Evolutionary conservation across 2,329 filamentous ascomycete genomes (phyloP).

Genomic region (Phaeosphaeria sp.): DNA sequence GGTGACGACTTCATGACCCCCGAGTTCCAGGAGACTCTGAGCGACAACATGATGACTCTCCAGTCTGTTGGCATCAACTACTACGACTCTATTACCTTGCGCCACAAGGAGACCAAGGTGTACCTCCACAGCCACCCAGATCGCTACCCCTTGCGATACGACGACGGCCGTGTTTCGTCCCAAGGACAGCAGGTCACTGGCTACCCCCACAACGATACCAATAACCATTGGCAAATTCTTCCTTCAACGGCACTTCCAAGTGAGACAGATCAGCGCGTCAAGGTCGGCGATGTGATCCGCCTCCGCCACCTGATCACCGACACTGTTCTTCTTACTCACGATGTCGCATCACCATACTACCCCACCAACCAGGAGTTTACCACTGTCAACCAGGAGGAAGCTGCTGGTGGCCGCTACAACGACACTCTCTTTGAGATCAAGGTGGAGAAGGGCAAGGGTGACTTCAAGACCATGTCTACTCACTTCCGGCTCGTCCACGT

Average conservation of each 20-base stretch:
- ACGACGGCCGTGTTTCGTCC: conserved; percentile 95
- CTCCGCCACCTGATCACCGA: conserved; percentile 88
- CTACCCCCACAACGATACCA: conserved; percentile 97
- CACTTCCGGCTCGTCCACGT: conserved; percentile 97
- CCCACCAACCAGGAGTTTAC: conserved; percentile 99
- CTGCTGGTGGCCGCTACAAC: conserved; percentile 75
- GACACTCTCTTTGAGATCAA: conserved; percentile 94
- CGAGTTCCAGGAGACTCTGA: conserved; percentile 95
- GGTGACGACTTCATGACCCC: conserved; percentile 99
- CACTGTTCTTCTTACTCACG: conserved; percentile 86
- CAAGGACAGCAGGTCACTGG: conserved; percentile 97
- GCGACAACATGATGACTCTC: conserved; percentile 90
- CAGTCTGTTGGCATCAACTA: conserved; percentile 88
- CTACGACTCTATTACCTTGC: conserved; percentile 84
- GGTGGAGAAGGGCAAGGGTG: conserved; percentile 82
- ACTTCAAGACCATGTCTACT: conserved; percentile 88
- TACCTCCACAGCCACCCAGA: conserved; percentile 94
- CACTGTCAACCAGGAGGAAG: conserved; percentile 75
- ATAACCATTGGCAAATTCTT: conserved; percentile 97
- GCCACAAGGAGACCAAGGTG: conserved; percentile 96
- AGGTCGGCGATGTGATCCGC: conserved; percentile 84
- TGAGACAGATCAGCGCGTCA: conserved; percentile 69
- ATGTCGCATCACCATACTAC: conserved; percentile 94
- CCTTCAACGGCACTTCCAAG: conserved; percentile 64
- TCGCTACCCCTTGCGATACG: conserved; percentile 90